phyloP scores from a whole-genome alignment of 2,329 filamentous ascomycete species.

The Paecilomyces sp. region DNA sequence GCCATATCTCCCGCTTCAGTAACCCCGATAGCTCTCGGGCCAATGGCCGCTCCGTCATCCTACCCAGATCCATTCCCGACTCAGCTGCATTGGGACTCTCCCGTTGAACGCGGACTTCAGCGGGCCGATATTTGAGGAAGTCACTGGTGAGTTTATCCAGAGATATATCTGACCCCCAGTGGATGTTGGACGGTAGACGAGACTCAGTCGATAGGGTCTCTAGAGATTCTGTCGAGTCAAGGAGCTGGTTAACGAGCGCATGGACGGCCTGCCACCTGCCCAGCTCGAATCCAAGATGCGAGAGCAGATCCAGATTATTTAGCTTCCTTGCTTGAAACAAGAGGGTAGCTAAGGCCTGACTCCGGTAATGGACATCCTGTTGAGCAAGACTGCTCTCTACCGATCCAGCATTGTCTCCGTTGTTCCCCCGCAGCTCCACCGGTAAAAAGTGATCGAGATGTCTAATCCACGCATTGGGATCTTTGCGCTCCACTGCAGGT shows the following conservation, averaged over 20 bases:
- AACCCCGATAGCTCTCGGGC: constrained; percentile 14
- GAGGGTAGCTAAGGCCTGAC: constrained; percentile 22
- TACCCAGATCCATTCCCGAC: constrained; percentile 9
- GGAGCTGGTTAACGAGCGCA: constrained; percentile 28
- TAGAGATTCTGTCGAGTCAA: constrained; percentile 28
- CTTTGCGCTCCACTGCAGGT: constrained; percentile 11
- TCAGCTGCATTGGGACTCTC: neutral
- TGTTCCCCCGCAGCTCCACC: constrained; percentile 12
- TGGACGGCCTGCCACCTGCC: constrained; percentile 35
- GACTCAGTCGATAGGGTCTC: constrained; percentile 9
- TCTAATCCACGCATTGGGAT: constrained; percentile 25
- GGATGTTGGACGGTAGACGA: constrained; percentile 20
- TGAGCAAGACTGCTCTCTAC: constrained; percentile 1
- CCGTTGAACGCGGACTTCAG: neutral
- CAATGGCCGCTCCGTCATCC: constrained; percentile 17
- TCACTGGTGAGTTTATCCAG: constrained; percentile 23
- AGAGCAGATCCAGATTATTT: constrained; percentile 28
- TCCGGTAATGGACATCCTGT: constrained; percentile 13
- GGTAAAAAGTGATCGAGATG: constrained; percentile 28
- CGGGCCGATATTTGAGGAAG: neutral
- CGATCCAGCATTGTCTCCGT: constrained; percentile 2
- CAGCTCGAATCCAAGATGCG: constrained; percentile 31
- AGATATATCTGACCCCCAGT: constrained; percentile 17
- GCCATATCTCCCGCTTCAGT: constrained; percentile 32
- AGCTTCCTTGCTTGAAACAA: constrained; percentile 21